These are phyloP conservation scores for Kalaharituber pfeilii DNA, from an alignment of 2,329 filamentous ascomycete genomes.

Conservation along the genomic window DNA sequence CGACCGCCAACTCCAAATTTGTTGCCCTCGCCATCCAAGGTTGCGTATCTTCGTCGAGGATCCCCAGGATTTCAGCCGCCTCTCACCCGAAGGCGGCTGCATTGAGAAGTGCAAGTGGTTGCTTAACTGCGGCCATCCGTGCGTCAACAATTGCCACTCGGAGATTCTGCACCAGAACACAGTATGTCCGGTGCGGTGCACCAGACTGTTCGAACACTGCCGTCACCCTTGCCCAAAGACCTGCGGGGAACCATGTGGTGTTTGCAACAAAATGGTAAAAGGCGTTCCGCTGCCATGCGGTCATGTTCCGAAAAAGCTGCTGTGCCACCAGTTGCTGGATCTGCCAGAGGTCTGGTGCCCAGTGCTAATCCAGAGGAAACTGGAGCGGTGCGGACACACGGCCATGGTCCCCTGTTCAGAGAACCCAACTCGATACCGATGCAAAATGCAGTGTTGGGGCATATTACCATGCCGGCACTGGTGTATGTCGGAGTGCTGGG, in stretches of 20 bases:
- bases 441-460: slow-evolving; percentile 29
- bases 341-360: neutral
- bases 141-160: slow-evolving; percentile 23
- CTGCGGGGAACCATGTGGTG: slow-evolving; percentile 23
- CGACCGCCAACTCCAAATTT: slow-evolving; percentile 36
- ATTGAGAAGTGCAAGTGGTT: slow-evolving; percentile 30
- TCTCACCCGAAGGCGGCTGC: slow-evolving; percentile 47
- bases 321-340: neutral
- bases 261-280: slow-evolving; percentile 6
- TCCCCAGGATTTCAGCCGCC: slow-evolving; percentile 40
- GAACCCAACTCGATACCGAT: neutral
- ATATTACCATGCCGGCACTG: slow-evolving; percentile 40
- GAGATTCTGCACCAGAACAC: slow-evolving; percentile 20
- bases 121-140: slow-evolving; percentile 19
- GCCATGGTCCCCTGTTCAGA: neutral
- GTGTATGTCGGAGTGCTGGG: slow-evolving; percentile 35
- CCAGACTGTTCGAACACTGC: slow-evolving; percentile 23
- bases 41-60: slow-evolving; percentile 34
- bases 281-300: neutral
- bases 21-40: slow-evolving; percentile 44
- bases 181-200: slow-evolving; percentile 25
- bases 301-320: neutral
- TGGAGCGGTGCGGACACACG: neutral
- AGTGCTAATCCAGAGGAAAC: neutral
- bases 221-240: slow-evolving; percentile 27